Evolutionary conservation across 139 green algal genomes (phyloP).

Genomic region (Tetraselmis striata): DNA sequence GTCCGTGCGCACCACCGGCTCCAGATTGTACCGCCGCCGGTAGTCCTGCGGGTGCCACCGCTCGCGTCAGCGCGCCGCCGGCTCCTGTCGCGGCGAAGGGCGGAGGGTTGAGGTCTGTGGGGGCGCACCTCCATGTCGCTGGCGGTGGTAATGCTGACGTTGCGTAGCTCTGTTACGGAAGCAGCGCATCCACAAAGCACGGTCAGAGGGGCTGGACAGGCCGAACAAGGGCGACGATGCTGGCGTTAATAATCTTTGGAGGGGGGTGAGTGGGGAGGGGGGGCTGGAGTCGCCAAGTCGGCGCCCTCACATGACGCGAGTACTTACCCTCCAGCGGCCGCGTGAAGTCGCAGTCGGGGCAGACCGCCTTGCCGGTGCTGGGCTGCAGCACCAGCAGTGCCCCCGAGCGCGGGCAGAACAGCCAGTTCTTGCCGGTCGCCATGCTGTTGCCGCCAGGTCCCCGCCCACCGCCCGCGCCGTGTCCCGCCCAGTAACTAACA

Average conservation of each 20-base stretch:
- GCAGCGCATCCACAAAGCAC: background rate
- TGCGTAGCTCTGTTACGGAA: slow-evolving; percentile 3
- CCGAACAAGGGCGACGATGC: too few relatives aligned
- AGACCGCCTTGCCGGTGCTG: slow-evolving; percentile 26
- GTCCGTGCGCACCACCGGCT: slow-evolving; percentile 59
- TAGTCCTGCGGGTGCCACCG: slow-evolving; percentile 41
- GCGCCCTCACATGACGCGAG: background rate
- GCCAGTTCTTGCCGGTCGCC: slow-evolving; percentile 17
- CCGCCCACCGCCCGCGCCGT: too few relatives aligned
- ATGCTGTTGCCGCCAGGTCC: too few relatives aligned
- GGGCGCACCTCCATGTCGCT: slow-evolving; percentile 29
- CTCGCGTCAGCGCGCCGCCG: too few relatives aligned
- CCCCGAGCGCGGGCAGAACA: slow-evolving; percentile 43
- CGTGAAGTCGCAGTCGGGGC: slow-evolving; percentile 36
- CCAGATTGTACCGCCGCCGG: slow-evolving; percentile 53
- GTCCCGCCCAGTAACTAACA: too few relatives aligned
- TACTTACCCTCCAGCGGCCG: slow-evolving; percentile 30
- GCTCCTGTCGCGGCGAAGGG: too few relatives aligned
- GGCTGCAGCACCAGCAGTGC: slow-evolving; percentile 42
- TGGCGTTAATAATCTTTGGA: too few relatives aligned
- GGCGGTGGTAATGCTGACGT: slow-evolving; percentile 10
- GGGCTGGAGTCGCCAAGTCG: background rate
- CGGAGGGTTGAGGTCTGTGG: too few relatives aligned
- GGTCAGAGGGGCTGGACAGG: background rate
- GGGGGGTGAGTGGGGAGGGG: too few relatives aligned